Base-by-base conservation (phyloP, 2,329 filamentous ascomycete genomes). In the Pseudogymnoascus destructans region DNA sequence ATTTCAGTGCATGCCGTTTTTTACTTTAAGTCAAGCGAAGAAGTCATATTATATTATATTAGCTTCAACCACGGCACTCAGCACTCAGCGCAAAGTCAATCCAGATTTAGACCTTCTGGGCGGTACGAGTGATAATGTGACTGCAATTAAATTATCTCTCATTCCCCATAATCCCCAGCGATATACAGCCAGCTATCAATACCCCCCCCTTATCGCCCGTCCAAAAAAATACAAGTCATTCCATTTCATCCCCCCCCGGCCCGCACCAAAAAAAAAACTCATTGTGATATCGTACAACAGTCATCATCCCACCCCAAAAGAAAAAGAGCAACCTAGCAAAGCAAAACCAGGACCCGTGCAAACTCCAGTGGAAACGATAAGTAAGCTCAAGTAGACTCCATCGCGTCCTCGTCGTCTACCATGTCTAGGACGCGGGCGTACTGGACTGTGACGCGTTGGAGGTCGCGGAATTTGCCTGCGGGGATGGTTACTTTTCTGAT, bases 371-470 rank as follows among this genome's bases (percentile, higher is more conserved):
- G 1, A 49, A 49, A 49, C 8, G 42, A 27, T 17, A 25, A 9
- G 15, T 7, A 9, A 23, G 21, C 5, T 27, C 4, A 27, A 23
- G 42, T 49, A 9, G 42, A 49, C n/a, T 49, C 42, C 42, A 49
- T 49, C 2, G 42, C 42, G 42, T 58, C 56, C 10, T 68, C 67
- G 17, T 67, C 66, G 46, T 66, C 66, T 35, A 66, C 63, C 66
- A 88, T 74, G 59, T 86, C 87, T 19, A 95, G 75, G n/a, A 90
- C 75, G 62, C 88, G 83, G 10, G 92, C 92, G 70, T 97, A 97
- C 62, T 95, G 92, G 23, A 96, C 88, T n/a, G 89, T 95, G 40
- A 96, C 80, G 23, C 93, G 81, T 71, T 98, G 93, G 27, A 98
- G 77, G 69, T 97, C 95, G 59, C 93, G 85, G 72, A 93, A 92